Percentiles rank a stretch among this genome's conserved stretches.
These are phyloP conservation scores for Jamesozyma spencerorum DNA, from an alignment of 805 yeast species.

Conservation along the genomic window DNA sequence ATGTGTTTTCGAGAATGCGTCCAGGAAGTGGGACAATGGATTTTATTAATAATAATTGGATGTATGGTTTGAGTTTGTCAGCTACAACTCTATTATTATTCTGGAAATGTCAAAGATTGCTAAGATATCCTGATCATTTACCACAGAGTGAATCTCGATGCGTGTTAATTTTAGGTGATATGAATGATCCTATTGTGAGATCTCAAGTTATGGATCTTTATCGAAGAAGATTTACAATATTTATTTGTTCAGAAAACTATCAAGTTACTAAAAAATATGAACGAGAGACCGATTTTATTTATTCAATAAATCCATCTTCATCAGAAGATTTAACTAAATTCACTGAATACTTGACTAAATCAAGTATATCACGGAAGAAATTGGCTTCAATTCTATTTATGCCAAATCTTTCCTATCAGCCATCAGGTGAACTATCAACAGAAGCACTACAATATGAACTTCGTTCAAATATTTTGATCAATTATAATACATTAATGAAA, in stretches of 20 bases:
- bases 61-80: constrained; percentile 12
- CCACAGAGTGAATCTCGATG: constrained; percentile 12
- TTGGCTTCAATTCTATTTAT: constrained; percentile 24
- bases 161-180: constrained; percentile 27
- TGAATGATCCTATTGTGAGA: constrained; percentile 30
- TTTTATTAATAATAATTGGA: constrained; percentile 6
- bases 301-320: constrained; percentile 19
- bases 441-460: constrained; percentile 18
- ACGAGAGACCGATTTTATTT: constrained; percentile 24
- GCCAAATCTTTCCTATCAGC: constrained; percentile 28
- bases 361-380: constrained; percentile 6
- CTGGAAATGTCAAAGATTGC: constrained; percentile 9
- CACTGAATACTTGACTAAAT: constrained; percentile 9
- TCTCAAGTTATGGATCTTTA: constrained; percentile 30
- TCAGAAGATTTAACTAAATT: constrained; percentile 16
- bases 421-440: constrained; percentile 21
- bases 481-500: constrained; percentile 17
- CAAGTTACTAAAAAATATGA: constrained; percentile 15
- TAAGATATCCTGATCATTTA: constrained; percentile 12
- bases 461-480: constrained; percentile 18
- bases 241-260: constrained; percentile 25
- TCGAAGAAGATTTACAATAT: constrained; percentile 27
- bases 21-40: constrained; percentile 1
- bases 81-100: constrained; percentile 11
- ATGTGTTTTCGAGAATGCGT: not conserved